phyloP scores from a whole-genome alignment of 2,329 filamentous ascomycete species.

The Uncinocarpus reesii region DNA sequence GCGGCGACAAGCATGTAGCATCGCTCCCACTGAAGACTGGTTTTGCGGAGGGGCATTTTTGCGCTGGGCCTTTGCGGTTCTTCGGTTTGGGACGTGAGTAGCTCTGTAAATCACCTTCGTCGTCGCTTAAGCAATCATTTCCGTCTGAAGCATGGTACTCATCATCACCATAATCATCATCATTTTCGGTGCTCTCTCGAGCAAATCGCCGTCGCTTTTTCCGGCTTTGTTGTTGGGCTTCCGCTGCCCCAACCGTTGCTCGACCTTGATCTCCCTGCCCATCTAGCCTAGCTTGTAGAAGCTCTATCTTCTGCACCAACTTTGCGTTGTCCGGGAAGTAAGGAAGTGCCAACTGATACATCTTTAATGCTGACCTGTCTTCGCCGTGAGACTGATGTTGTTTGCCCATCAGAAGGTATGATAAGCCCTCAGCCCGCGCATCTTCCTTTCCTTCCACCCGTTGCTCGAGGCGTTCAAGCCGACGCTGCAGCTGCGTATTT shows the following conservation, averaged over 20 bases:
- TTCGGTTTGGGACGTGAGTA: background rate
- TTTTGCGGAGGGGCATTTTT: slow-evolving; percentile 13
- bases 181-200: slow-evolving; percentile 20
- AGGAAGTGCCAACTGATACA: slow-evolving; percentile 75
- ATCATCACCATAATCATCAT: slow-evolving; percentile 25
- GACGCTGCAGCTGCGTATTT: slow-evolving; percentile 66
- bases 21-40: slow-evolving; percentile 2
- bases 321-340: slow-evolving; percentile 82
- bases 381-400: slow-evolving; percentile 81
- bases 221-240: background rate
- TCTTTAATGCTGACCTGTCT: slow-evolving; percentile 63
- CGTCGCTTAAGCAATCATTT: slow-evolving; percentile 26
- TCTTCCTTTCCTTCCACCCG: slow-evolving; percentile 74
- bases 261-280: background rate
- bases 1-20: slow-evolving; percentile 28
- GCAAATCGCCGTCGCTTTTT: slow-evolving; percentile 18
- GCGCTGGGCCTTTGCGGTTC: background rate
- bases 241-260: background rate
- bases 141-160: slow-evolving; percentile 24
- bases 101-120: slow-evolving; percentile 16
- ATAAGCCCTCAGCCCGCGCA: slow-evolving; percentile 66
- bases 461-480: slow-evolving; percentile 73
- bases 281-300: slow-evolving; percentile 42
- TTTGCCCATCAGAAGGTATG: slow-evolving; percentile 79
- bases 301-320: slow-evolving; percentile 48